Evolutionary conservation across 176 grass and related monocot genomes (phyloP).

Genomic region (Microstegium vimineum): DNA sequence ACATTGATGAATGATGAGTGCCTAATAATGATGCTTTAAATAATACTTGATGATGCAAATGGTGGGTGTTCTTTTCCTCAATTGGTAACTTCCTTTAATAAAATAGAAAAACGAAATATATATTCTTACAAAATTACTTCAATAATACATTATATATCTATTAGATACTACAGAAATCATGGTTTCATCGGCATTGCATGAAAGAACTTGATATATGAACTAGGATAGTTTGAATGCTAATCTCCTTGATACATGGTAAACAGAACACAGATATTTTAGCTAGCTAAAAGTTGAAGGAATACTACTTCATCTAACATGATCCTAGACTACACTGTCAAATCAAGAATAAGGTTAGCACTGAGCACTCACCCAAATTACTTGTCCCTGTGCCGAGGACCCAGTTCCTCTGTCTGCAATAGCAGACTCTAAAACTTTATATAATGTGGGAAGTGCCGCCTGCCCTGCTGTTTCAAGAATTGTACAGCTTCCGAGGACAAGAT

Average conservation of each 20-base stretch:
- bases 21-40: neutral
- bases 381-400: slow-evolving; percentile 42
- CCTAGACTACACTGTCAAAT: slow-evolving; percentile 15
- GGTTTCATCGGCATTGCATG: neutral
- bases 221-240: neutral
- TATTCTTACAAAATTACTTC: neutral
- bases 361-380: slow-evolving; percentile 84
- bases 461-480: slow-evolving; percentile 87
- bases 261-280: neutral
- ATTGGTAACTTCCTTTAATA: neutral
- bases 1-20: neutral
- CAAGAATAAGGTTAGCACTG: slow-evolving; percentile 31
- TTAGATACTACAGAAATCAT: neutral
- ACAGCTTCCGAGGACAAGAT: slow-evolving; percentile 77
- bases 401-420: slow-evolving; percentile 43
- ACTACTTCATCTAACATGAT: neutral
- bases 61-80: neutral
- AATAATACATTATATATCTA: slow-evolving; percentile 1
- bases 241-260: neutral
- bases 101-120: neutral
- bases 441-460: slow-evolving; percentile 58
- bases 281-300: neutral
- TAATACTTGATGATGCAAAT: too few relatives aligned
- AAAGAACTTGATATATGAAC: slow-evolving; percentile 4
- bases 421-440: slow-evolving; percentile 68